Evolutionary conservation across 169 alveolate species (phyloP).

Genomic region (Toxoplasma gondii): DNA sequence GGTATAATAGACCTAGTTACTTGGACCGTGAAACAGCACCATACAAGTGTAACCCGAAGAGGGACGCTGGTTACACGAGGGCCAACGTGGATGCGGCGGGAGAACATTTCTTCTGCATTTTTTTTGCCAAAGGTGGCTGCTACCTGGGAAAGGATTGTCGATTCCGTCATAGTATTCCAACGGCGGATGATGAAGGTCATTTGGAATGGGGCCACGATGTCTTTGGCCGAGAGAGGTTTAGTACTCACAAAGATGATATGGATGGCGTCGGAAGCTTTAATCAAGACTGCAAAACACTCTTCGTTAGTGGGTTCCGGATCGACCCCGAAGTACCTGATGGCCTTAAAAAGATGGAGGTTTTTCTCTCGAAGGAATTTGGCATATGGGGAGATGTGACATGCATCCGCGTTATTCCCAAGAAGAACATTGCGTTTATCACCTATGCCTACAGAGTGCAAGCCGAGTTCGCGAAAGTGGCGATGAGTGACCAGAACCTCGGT

Average conservation of each 20-base stretch:
- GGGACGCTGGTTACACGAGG: slow-evolving; percentile 97
- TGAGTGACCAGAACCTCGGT: slow-evolving; percentile 95
- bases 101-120: slow-evolving; percentile 92
- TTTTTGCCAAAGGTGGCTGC: slow-evolving; percentile 98
- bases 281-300: slow-evolving; percentile 94
- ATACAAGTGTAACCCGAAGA: slow-evolving; percentile 92
- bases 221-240: slow-evolving; percentile 98
- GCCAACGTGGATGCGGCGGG: slow-evolving; percentile 89
- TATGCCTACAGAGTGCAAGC: slow-evolving; percentile 93
- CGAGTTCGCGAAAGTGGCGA: slow-evolving; percentile 99
- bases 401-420: slow-evolving; percentile 91
- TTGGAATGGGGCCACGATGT: slow-evolving; percentile 94
- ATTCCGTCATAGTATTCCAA: slow-evolving; percentile 96
- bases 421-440: slow-evolving; percentile 94
- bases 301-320: slow-evolving; percentile 91
- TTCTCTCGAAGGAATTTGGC: slow-evolving; percentile 92
- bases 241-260: slow-evolving; percentile 96
- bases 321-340: slow-evolving; percentile 88
- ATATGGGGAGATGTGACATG: slow-evolving; percentile 96
- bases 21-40: slow-evolving; percentile 89
- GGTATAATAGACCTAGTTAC: slow-evolving; percentile 80
- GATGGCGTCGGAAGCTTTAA: slow-evolving; percentile 97
- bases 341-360: slow-evolving; percentile 88
- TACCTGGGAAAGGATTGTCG: slow-evolving; percentile 96
- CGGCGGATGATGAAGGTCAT: slow-evolving; percentile 90